Conservation (phyloP, 768 basidiomycete species). For the Pleurotus ostreatus region DNA sequence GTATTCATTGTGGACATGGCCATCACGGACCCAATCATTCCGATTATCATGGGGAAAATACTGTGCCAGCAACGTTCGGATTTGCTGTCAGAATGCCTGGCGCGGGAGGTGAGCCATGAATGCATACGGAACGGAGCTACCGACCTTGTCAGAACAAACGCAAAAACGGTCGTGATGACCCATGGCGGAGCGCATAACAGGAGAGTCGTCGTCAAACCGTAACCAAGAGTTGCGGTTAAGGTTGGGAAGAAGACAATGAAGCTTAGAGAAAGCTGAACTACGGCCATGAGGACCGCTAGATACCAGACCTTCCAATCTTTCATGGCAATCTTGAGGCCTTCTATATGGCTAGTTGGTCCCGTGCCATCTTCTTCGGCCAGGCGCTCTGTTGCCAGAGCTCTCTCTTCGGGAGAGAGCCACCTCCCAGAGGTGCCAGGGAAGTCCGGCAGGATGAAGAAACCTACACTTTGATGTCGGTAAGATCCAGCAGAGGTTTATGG, state of each 20-base stretch:
- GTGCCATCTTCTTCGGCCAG: slow-evolving; percentile 51
- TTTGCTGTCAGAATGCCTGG: slow-evolving; percentile 2
- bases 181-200: slow-evolving; percentile 66
- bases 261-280: slow-evolving; percentile 41
- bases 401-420: slow-evolving; percentile 18
- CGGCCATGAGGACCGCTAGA: slow-evolving; percentile 47
- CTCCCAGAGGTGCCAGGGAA: slow-evolving; percentile 18
- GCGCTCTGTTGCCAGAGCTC: slow-evolving; percentile 21
- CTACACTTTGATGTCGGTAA: slow-evolving; percentile 7
- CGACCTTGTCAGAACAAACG: slow-evolving; percentile 38
- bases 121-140: slow-evolving; percentile 9
- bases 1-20: slow-evolving; percentile 7
- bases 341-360: slow-evolving; percentile 21
- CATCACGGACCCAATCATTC: slow-evolving; percentile 3
- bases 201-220: slow-evolving; percentile 49
- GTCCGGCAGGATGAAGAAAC: slow-evolving; percentile 37
- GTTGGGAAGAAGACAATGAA: slow-evolving; percentile 67
- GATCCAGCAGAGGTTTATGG: neutral
- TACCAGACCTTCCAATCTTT: slow-evolving; percentile 68
- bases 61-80: slow-evolving; percentile 7
- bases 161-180: slow-evolving; percentile 44
- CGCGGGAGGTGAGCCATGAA: neutral
- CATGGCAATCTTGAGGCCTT: slow-evolving; percentile 41
- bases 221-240: slow-evolving; percentile 63
- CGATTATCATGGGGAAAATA: neutral